These are phyloP conservation scores for Hyaloscypha variabilis DNA, from an alignment of 495 filamentous ascomycete genomes.

Conservation along the genomic window DNA sequence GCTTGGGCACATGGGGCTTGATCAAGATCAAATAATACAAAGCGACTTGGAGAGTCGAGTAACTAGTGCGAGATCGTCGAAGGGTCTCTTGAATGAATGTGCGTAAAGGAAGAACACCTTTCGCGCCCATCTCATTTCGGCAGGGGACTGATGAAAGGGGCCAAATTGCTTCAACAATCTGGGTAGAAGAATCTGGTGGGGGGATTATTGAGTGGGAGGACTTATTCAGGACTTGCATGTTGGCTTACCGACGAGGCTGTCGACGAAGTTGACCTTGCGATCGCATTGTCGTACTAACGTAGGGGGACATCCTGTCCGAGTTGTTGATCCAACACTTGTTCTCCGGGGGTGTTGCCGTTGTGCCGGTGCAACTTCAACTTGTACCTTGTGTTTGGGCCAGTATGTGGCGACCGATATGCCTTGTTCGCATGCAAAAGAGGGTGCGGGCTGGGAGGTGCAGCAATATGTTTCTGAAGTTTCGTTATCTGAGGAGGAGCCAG, in stretches of 20 bases:
- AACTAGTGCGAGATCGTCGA: slow-evolving; percentile 91
- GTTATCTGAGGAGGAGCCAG: slow-evolving; percentile 48
- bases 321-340: slow-evolving; percentile 55
- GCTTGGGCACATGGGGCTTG: slow-evolving; percentile 82
- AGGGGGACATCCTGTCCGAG: slow-evolving; percentile 69
- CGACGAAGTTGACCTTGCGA: slow-evolving; percentile 94
- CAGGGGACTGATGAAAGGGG: slow-evolving; percentile 69
- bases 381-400: slow-evolving; percentile 35
- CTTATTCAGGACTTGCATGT: slow-evolving; percentile 24
- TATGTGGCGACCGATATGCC: slow-evolving; percentile 30
- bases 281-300: slow-evolving; percentile 87
- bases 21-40: slow-evolving; percentile 95
- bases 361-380: slow-evolving; percentile 57
- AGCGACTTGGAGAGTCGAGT: slow-evolving; percentile 95
- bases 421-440: slow-evolving; percentile 38
- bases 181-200: slow-evolving; percentile 95
- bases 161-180: slow-evolving; percentile 98
- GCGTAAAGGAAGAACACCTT: slow-evolving; percentile 84
- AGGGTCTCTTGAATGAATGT: slow-evolving; percentile 98
- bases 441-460: slow-evolving; percentile 32
- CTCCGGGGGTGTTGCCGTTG: slow-evolving; percentile 83
- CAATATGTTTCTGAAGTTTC: slow-evolving; percentile 46
- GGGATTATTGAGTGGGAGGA: slow-evolving; percentile 33
- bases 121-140: slow-evolving; percentile 56
- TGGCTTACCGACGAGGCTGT: slow-evolving; percentile 95